Conservation (phyloP, 768 basidiomycete genomes). For the Ephemerocybe angulata region DNA sequence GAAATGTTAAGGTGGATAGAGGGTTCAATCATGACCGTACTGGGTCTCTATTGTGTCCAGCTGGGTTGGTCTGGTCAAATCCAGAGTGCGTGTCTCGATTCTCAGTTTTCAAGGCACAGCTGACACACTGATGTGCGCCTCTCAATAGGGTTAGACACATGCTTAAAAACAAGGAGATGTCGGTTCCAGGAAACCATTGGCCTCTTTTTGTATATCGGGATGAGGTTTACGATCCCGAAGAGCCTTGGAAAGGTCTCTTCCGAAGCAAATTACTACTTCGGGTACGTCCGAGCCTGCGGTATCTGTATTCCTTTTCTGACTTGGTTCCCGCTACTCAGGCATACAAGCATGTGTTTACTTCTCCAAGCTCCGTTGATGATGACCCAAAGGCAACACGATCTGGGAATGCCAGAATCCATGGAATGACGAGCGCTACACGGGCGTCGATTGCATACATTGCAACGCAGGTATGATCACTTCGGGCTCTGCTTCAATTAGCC, state of each 20-base stretch:
- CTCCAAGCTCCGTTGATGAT: not conserved
- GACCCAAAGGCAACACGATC: not conserved
- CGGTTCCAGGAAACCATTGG: not conserved
- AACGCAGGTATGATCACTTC: not conserved
- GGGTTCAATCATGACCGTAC: not conserved
- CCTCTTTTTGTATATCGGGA: not conserved
- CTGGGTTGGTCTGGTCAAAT: not conserved
- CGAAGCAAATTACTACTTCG: not conserved
- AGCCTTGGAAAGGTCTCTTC: conserved; percentile 5
- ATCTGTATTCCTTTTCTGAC: not conserved
- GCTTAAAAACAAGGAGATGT: not conserved
- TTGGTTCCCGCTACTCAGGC: no score
- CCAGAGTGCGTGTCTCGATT: not conserved
- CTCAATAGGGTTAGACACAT: not conserved
- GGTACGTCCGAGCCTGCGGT: no score
- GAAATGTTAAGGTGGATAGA: not conserved
- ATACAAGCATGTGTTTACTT: conserved; percentile 4
- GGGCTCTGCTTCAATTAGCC: not conserved
- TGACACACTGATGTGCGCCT: not conserved
- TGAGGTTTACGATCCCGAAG: not conserved
- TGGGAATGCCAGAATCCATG: conserved; percentile 1
- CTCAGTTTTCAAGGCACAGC: no score
- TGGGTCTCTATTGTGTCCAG: not conserved
- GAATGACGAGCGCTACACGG: not conserved
- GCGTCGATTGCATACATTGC: conserved; percentile 1